Evolutionary conservation across 352 stramenopile species (phyloP).

Genomic region (Phytophthora sojae): DNA sequence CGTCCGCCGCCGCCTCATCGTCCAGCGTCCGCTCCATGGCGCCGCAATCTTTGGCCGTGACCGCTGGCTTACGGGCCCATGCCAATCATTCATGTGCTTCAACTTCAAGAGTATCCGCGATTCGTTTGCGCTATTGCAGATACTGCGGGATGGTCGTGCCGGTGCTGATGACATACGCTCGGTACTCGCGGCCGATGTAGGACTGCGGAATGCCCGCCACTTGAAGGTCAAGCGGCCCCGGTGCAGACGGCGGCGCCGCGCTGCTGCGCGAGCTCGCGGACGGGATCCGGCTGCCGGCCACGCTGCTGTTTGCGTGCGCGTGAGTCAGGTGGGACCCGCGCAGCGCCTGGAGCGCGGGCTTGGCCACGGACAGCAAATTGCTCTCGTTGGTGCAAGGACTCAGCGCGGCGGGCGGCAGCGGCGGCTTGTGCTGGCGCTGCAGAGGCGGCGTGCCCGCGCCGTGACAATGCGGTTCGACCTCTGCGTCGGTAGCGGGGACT

Average conservation of each 20-base stretch:
- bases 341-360: neutral
- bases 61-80: neutral
- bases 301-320: neutral
- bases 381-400: slow-evolving; percentile 8
- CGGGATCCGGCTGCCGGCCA: neutral
- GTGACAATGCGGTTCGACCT: slow-evolving; percentile 34
- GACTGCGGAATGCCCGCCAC: slow-evolving; percentile 49
- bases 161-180: slow-evolving; percentile 49
- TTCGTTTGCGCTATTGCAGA: slow-evolving; percentile 28
- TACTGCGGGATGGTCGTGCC: slow-evolving; percentile 49
- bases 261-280: slow-evolving; percentile 17
- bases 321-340: neutral
- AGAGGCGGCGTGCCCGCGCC: slow-evolving; percentile 7
- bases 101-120: slow-evolving; percentile 20
- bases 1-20: neutral
- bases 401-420: slow-evolving; percentile 18
- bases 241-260: slow-evolving; percentile 14
- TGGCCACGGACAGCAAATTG: neutral
- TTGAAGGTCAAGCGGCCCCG: slow-evolving; percentile 29
- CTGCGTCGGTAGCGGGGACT: neutral
- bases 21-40: neutral
- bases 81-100: slow-evolving; percentile 19
- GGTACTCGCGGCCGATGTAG: slow-evolving; percentile 71
- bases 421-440: slow-evolving; percentile 44
- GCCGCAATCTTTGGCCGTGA: too few relatives aligned